These are phyloP conservation scores for Strobilomyces echinocephalus DNA, from an alignment of 768 basidiomycete species.

Conservation along the genomic window DNA sequence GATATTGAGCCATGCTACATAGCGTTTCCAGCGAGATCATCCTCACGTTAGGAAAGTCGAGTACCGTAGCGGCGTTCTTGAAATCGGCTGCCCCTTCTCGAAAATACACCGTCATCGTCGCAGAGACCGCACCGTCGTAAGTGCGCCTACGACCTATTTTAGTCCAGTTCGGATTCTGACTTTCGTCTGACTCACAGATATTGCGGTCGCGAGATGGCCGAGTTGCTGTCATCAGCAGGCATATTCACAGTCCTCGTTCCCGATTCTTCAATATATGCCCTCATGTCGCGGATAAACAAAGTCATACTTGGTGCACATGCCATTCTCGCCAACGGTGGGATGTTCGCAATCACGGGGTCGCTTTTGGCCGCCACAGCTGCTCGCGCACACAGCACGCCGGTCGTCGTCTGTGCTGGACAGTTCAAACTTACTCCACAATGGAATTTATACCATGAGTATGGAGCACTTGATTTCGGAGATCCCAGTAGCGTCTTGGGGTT, in stretches of 20 bases:
- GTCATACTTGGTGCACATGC: slow-evolving; percentile 92
- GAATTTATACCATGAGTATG: slow-evolving; percentile 84
- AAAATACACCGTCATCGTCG: slow-evolving; percentile 94
- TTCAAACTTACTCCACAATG: slow-evolving; percentile 93
- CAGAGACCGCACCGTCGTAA: slow-evolving; percentile 91
- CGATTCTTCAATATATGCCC: slow-evolving; percentile 90
- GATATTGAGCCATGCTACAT: background rate
- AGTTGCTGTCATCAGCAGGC: slow-evolving; percentile 66
- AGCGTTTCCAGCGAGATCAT: slow-evolving; percentile 75
- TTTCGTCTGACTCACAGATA: slow-evolving; percentile 45
- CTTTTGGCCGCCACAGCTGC: slow-evolving; percentile 84
- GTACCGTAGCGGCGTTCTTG: slow-evolving; percentile 89
- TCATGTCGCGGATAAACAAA: slow-evolving; percentile 97
- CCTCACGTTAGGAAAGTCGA: slow-evolving; percentile 88
- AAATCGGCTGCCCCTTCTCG: slow-evolving; percentile 85
- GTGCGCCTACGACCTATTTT: slow-evolving; percentile 26
- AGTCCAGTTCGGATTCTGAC: slow-evolving; percentile 4
- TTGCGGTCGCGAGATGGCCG: slow-evolving; percentile 80
- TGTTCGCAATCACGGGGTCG: slow-evolving; percentile 86
- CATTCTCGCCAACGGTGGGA: slow-evolving; percentile 94
- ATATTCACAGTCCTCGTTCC: slow-evolving; percentile 97
- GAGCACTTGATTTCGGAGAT: slow-evolving; percentile 74
- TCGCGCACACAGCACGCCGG: slow-evolving; percentile 82
- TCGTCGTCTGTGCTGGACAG: slow-evolving; percentile 91
- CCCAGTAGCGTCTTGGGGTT: slow-evolving; percentile 66